phyloP scores from a whole-genome alignment of 2,329 filamentous ascomycete genomes.

The Davidsoniella neocaledoniae region DNA sequence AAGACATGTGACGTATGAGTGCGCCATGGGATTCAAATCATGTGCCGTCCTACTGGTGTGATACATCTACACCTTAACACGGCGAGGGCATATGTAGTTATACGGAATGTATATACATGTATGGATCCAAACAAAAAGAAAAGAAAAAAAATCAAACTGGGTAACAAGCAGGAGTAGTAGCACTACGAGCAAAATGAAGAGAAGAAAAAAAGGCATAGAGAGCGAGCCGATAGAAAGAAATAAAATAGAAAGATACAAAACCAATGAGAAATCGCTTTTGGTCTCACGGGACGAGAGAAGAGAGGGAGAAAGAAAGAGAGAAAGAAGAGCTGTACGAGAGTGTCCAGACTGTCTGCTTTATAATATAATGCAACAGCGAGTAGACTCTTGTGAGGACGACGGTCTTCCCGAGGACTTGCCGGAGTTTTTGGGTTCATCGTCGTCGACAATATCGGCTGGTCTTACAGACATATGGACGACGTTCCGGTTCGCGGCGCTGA shows the following conservation, averaged over 20 bases:
- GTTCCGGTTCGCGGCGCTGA: slow-evolving; percentile 57
- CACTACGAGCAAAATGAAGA: neutral
- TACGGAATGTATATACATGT: neutral
- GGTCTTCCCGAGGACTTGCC: slow-evolving; percentile 33
- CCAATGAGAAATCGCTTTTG: neutral
- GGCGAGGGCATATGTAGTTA: no score
- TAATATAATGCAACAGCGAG: slow-evolving; percentile 36
- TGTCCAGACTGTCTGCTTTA: slow-evolving; percentile 17
- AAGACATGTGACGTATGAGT: no score
- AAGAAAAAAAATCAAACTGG: neutral
- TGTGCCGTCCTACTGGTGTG: no score
- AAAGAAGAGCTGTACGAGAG: neutral
- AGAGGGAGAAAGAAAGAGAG: slow-evolving; percentile 3
- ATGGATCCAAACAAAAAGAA: neutral
- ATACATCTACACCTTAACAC: no score
- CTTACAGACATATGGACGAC: slow-evolving; percentile 92
- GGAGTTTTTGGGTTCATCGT: slow-evolving; percentile 53
- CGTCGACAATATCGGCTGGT: slow-evolving; percentile 71
- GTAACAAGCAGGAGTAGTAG: neutral
- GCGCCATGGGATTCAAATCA: no score
- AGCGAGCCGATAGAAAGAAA: no score
- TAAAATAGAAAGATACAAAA: neutral
- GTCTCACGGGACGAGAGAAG: neutral
- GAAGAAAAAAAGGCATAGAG: neutral
- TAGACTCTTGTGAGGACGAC: slow-evolving; percentile 24